Evolutionary conservation across 2,329 filamentous ascomycete genomes (phyloP).

Genomic region (Phaeomoniella chlamydospora): DNA sequence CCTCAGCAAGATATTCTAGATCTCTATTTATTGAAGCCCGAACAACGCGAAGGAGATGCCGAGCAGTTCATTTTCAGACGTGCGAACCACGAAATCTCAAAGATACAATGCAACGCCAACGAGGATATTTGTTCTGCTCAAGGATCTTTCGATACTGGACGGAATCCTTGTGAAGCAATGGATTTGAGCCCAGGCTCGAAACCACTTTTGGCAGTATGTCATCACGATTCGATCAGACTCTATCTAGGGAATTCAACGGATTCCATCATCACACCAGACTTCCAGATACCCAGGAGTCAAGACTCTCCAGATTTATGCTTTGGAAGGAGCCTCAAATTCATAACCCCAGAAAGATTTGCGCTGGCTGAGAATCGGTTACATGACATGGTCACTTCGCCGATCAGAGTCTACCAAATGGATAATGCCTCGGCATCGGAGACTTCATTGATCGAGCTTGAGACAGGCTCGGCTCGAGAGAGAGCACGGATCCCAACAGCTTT

Average conservation of each 20-base stretch:
- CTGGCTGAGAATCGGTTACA: neutral
- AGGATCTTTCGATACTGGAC: slow-evolving; percentile 22
- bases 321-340: neutral
- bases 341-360: neutral
- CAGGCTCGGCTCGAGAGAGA: neutral
- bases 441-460: slow-evolving; percentile 13
- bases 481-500: neutral
- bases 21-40: slow-evolving; percentile 35
- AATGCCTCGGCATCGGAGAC: slow-evolving; percentile 24
- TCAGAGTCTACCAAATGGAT: slow-evolving; percentile 25
- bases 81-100: slow-evolving; percentile 31
- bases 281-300: slow-evolving; percentile 10
- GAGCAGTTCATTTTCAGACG: slow-evolving; percentile 41
- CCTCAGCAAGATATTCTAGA: slow-evolving; percentile 45
- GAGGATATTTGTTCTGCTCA: slow-evolving; percentile 19
- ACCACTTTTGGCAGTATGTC: slow-evolving; percentile 36
- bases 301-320: neutral
- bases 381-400: neutral
- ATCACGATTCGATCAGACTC: slow-evolving; percentile 31
- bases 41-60: slow-evolving; percentile 18
- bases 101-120: slow-evolving; percentile 19
- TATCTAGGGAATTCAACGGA: slow-evolving; percentile 23
- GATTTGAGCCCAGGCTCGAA: slow-evolving; percentile 25
- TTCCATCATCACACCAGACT: slow-evolving; percentile 21
- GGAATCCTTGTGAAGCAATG: slow-evolving; percentile 29